Evolutionary conservation across 2,329 filamentous ascomycete species (phyloP).

Genomic region (Cytospora piceicola): DNA sequence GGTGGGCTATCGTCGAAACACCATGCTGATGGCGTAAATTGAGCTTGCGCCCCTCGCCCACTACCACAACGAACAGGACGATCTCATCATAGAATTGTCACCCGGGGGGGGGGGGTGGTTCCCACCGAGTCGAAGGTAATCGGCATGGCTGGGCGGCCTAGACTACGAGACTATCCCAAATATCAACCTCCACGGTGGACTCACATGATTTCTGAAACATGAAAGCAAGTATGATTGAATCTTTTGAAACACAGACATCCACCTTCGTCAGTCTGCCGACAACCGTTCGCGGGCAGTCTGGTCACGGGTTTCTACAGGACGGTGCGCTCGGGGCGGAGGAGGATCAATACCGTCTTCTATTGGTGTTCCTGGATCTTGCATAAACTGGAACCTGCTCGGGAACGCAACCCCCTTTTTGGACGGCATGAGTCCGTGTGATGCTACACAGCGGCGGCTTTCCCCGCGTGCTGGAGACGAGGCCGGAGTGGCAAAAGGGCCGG

Average conservation of each 20-base stretch:
- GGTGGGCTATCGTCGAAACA: constrained; percentile 22
- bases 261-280: constrained; percentile 12
- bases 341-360: constrained; percentile 14
- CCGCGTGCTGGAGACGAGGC: background rate
- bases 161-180: constrained; percentile 10
- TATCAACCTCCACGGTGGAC: constrained; percentile 9
- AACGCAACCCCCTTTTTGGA: background rate
- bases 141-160: constrained; percentile 7
- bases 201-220: constrained; percentile 27
- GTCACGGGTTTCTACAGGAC: constrained; percentile 1
- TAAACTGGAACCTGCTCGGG: constrained; percentile 16
- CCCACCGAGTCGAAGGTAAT: constrained; percentile 10
- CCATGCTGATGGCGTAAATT: constrained; percentile 25
- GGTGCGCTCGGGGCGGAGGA: constrained; percentile 6
- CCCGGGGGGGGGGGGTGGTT: constrained; percentile 26
- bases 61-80: constrained; percentile 24
- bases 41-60: constrained; percentile 22
- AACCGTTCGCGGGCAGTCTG: constrained; percentile 2
- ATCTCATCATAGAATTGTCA: constrained; percentile 21
- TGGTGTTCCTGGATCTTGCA: constrained; percentile 28
- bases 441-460: background rate
- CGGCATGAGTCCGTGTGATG: background rate
- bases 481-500: background rate
- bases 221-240: constrained; percentile 23
- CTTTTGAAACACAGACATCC: constrained; percentile 31